These are phyloP conservation scores for Fistulina hepatica DNA, from an alignment of 1,284 basidiomycete species.

Conservation along the genomic window DNA sequence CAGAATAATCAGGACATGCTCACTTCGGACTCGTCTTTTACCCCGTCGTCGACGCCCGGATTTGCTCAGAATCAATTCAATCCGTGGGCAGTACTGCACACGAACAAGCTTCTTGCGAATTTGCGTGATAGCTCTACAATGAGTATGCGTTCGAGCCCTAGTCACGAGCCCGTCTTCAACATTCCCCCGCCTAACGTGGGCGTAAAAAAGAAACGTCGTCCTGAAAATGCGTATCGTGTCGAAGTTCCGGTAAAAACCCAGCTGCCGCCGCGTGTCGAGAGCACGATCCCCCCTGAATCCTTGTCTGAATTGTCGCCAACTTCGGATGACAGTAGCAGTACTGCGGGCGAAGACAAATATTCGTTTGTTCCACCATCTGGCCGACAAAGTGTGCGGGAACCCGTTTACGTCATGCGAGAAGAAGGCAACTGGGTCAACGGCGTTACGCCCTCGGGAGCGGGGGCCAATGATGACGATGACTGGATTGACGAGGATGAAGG, in stretches of 20 bases:
- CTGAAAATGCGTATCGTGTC: conserved; percentile 17
- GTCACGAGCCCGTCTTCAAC: conserved; percentile 54
- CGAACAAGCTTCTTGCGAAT: conserved; percentile 32
- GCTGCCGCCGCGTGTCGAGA: conserved; percentile 69
- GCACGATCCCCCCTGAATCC: conserved; percentile 69
- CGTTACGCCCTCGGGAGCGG: conserved; percentile 14
- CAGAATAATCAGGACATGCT: conserved; percentile 42
- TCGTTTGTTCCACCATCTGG: conserved; percentile 28
- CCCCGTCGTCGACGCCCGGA: conserved; percentile 58
- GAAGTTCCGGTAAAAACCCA: conserved; percentile 33
- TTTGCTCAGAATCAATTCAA: conserved; percentile 49
- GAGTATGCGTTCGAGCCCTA: conserved; percentile 64
- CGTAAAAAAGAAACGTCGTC: conserved; percentile 22
- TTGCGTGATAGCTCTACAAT: conserved; percentile 34
- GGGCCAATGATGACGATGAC: conserved; percentile 38
- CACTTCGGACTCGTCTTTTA: conserved; percentile 57
- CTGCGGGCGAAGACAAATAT: conserved; percentile 11
- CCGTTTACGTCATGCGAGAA: conserved; percentile 25
- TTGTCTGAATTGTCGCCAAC: conserved; percentile 54
- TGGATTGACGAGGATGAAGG: conserved; percentile 65
- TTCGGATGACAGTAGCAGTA: conserved; percentile 41
- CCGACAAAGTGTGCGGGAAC: no score
- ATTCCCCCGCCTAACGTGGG: conserved; percentile 35
- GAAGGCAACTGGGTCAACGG: conserved; percentile 26
- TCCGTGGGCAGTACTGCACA: conserved; percentile 56